A percentile compares a stretch with the other conserved stretches of the same genome.
Evolutionary conservation across 2,329 filamentous ascomycete species (phyloP).

Genomic region (Stagonosporopsis vannaccii): DNA sequence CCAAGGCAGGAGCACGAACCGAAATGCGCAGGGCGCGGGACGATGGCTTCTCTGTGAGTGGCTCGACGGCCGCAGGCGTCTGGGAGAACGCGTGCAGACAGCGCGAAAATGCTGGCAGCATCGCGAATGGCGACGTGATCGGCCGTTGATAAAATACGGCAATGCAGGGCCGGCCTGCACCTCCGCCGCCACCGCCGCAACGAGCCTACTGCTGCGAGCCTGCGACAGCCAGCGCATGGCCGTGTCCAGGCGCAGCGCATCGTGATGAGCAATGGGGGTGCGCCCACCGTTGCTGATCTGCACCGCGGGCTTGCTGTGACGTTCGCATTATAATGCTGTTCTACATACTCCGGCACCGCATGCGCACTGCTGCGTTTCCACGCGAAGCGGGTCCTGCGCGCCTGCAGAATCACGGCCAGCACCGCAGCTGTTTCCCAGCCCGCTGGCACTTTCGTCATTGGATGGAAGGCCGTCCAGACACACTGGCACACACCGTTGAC

Average conservation of each 20-base stretch:
- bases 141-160: constrained; percentile 17
- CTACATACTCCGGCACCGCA: neutral
- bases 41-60: constrained; percentile 6
- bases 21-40: constrained; percentile 11
- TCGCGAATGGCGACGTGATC: constrained; percentile 16
- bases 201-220: constrained; percentile 3
- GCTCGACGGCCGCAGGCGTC: constrained; percentile 4
- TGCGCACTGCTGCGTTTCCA: too few species aligned
- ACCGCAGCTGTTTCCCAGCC: neutral
- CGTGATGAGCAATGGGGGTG: neutral
- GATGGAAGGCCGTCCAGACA: neutral
- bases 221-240: constrained; percentile 5
- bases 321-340: neutral
- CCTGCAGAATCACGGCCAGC: neutral
- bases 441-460: neutral
- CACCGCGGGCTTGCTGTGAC: constrained; percentile 7
- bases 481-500: constrained; percentile 9
- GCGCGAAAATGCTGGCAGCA: constrained; percentile 12
- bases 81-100: constrained; percentile 4
- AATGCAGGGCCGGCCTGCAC: constrained; percentile 1
- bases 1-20: constrained; percentile 19
- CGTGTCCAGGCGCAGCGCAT: neutral
- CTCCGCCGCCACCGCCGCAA: constrained; percentile 6
- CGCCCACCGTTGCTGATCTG: neutral
- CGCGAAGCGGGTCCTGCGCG: neutral